Evolutionary conservation across 2,329 filamentous ascomycete genomes (phyloP), one percentile per base, ranked within the genome.

Genomic region (Cadophora malorum): DNA sequence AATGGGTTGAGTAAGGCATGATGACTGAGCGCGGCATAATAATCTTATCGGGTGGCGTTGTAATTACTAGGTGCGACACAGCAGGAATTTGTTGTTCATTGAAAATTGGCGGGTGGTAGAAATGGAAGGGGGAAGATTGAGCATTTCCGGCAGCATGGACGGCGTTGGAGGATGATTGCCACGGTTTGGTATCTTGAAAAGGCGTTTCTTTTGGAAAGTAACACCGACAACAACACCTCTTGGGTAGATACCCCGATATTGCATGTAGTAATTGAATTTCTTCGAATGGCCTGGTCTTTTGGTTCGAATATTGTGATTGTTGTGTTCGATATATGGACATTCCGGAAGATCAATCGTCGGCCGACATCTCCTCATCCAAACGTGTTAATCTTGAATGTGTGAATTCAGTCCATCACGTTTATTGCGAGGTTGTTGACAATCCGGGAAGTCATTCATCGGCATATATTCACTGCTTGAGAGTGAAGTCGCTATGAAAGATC

Each of bases 1-100:
- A 76, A 49, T 78, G 77, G 77, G 74, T 77, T 71, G 71, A 73
- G 12, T 28, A 67, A 65, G 14, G 72, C 72, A 19, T 65, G 66
- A 62, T 25, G 9, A 53, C 6, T 14, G 12, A 9, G 9, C 1
- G 4, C 19, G 35, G 56, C 33, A 19, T 50, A 64, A 62, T 58
- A 52, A 28, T 33, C 47, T 16, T 56, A 5, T 25, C 56, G 14
- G 49, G 25, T 45, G 23, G 23, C 5, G 23, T 33, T 38, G 14
- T 47, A 28, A n/a, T 47, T 53, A 16, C 35, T 25, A 21, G 33
- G 23, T 53, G 19, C 2, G 21, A 45, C 50, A 28, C 10, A 31
- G 23, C 21, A 35, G 33, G 21, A 38, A 3, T 14, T 25, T 45
- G 23, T 38, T 64, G 33, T 49, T 47, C 16, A 33, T 49, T 45